These are phyloP conservation scores for Phytophthora vignae DNA, from an alignment of 352 stramenopile genomes.

Conservation along the genomic window DNA sequence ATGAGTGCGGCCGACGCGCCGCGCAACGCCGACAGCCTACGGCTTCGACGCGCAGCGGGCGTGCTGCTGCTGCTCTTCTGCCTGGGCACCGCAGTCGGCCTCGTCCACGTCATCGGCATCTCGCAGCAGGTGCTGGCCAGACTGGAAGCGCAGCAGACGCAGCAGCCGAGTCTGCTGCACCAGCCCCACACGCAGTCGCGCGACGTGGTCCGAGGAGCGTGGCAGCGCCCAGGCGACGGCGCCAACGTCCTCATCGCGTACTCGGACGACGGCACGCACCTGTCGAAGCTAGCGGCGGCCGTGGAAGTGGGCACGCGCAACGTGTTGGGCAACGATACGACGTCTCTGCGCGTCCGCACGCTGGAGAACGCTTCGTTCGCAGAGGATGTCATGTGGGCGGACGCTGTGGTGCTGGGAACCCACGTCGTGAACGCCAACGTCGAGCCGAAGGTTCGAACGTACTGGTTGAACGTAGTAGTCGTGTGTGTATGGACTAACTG, in stretches of 20 bases:
- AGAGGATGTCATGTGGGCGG: slow-evolving; percentile 83
- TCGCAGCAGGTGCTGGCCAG: slow-evolving; percentile 49
- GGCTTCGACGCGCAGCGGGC: slow-evolving; percentile 20
- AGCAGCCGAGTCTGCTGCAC: slow-evolving; percentile 23
- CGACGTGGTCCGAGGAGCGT: slow-evolving; percentile 22
- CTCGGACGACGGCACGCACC: slow-evolving; percentile 73
- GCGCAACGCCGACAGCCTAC: slow-evolving; percentile 1
- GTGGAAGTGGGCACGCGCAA: slow-evolving; percentile 62
- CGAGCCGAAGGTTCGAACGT: slow-evolving; percentile 68
- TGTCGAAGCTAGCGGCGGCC: slow-evolving; percentile 73
- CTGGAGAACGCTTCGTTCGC: slow-evolving; percentile 76
- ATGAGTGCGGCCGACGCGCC: not conserved
- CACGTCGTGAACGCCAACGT: slow-evolving; percentile 91
- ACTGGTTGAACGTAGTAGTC: not conserved
- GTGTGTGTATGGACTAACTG: not conserved
- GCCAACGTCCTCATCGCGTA: slow-evolving; percentile 78
- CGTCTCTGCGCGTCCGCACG: slow-evolving; percentile 57
- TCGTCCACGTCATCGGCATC: slow-evolving; percentile 50
- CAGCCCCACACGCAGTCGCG: slow-evolving; percentile 29
- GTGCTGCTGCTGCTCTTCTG: slow-evolving; percentile 47
- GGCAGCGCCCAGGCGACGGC: slow-evolving; percentile 15
- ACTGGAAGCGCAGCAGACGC: slow-evolving; percentile 27
- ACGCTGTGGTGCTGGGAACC: slow-evolving; percentile 85
- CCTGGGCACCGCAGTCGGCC: slow-evolving; percentile 41
- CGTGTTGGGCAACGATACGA: slow-evolving; percentile 40